Conservation (phyloP, 768 basidiomycete genomes). For the Tricholoma sp. region DNA sequence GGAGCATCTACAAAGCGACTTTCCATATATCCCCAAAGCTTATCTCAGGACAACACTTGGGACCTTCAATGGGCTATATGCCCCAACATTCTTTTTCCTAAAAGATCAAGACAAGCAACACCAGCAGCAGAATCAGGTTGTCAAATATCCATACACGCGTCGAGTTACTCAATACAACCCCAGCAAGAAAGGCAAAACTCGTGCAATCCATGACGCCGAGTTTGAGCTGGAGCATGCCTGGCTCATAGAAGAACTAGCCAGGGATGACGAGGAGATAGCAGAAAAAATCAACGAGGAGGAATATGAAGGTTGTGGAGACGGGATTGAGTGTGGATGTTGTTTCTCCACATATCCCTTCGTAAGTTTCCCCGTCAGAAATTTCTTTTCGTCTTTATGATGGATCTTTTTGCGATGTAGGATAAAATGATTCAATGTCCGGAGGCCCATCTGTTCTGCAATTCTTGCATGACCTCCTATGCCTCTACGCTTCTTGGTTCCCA, state of each 20-base stretch:
- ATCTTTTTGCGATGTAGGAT: conserved; percentile 39
- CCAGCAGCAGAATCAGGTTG: conserved; percentile 14
- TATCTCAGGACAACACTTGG: conserved; percentile 39
- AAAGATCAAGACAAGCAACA: conserved; percentile 17
- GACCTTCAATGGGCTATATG: conserved; percentile 40
- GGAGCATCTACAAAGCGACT: conserved; percentile 46
- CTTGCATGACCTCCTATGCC: conserved; percentile 66
- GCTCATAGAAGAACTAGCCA: background rate
- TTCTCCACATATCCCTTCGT: conserved; percentile 71
- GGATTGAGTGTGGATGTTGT: conserved; percentile 87
- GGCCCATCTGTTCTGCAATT: conserved; percentile 78
- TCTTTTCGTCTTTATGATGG: background rate
- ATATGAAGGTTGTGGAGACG: conserved; percentile 29
- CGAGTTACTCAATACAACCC: conserved; percentile 23
- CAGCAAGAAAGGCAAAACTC: conserved; percentile 40
- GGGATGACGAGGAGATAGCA: background rate
- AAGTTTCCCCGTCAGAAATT: conserved; percentile 21
- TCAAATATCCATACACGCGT: conserved; percentile 29
- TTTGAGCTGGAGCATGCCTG: conserved; percentile 33
- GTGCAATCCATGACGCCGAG: conserved; percentile 36
- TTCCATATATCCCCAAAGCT: conserved; percentile 42
- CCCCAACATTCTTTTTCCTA: conserved; percentile 50
- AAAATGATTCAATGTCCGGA: conserved; percentile 89
- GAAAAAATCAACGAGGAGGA: conserved; percentile 20
- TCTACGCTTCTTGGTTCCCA: conserved; percentile 62